Base-by-base conservation (phyloP, 768 basidiomycete genomes). In the Panaeolus cyanescens region DNA sequence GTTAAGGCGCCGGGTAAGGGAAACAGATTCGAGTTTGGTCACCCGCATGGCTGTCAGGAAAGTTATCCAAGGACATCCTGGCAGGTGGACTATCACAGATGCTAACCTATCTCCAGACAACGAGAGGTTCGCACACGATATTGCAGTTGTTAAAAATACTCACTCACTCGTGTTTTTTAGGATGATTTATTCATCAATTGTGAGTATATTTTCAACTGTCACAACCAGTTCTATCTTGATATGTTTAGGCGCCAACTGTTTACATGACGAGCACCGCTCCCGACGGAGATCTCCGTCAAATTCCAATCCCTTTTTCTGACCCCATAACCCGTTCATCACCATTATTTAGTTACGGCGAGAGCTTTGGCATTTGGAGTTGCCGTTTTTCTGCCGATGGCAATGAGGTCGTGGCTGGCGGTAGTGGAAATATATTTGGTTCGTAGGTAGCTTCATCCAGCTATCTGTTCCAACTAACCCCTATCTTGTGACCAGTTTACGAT, bases 311-410 rank as follows among this genome's bases (percentile, higher is more conserved):
- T 20, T 88, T 89, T 62, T 69, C 77, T 19, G 85, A 88, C 64
- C 74, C 80, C 59, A 64, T 79, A 71, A 72, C 71, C 58, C 67
- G 83, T 66, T 65, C 54, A 22, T 59, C 61, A 64, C 62, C 59
- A 17, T 63, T 74, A n/a, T 79, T 77, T 69, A 74, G 72, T 20
- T 77, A 78, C 30, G 73, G 79, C 6, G 83, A 84, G 34, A 75
- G 79, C 15, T 89, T 87, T 61, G 86, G 91, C 54, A 92, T 99
- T 58, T 99, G 93, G 89, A 94, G 92, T 64, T 95, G 96, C 71
- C 86, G 92, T 40, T 99, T 99, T 73, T 98, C 95, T 33, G 94
- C 96, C 6, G 96, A 99, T 68, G 96, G 95, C 0, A 93, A 91
- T 53, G 97, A 99, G 74, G 88, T 99, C 19, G 85, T 99, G 42